Percentiles rank a stretch among this genome's conserved stretches.
These are phyloP conservation scores for Trichocladium uniseriatum DNA, from an alignment of 495 filamentous ascomycete species.

Conservation along the genomic window DNA sequence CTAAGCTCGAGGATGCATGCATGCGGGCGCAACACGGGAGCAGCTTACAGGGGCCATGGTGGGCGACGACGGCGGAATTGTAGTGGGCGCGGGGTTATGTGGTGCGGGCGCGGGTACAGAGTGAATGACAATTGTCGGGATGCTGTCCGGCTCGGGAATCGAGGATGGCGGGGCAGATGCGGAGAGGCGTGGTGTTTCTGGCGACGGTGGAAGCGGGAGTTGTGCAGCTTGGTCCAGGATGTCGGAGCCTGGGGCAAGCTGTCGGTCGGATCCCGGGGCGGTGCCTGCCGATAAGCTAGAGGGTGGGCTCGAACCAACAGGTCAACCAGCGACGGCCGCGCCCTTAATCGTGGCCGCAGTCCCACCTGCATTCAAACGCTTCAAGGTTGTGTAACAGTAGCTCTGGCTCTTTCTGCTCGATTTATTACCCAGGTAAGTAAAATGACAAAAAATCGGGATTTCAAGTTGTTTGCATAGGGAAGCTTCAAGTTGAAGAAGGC, in stretches of 20 bases:
- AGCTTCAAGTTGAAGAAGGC: too few species aligned
- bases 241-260: background rate
- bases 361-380: constrained; percentile 26
- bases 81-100: constrained; percentile 18
- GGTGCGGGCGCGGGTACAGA: constrained; percentile 24
- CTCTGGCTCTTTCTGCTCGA: background rate
- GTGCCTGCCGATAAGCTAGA: constrained; percentile 10
- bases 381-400: background rate
- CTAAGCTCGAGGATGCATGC: background rate
- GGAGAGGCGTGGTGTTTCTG: constrained; percentile 31
- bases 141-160: constrained; percentile 11
- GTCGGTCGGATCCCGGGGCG: constrained; percentile 13
- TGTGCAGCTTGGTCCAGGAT: constrained; percentile 27
- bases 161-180: constrained; percentile 19
- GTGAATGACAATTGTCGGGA: constrained; percentile 14
- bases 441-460: too few species aligned
- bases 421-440: too few species aligned
- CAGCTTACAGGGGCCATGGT: constrained; percentile 55
- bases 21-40: background rate
- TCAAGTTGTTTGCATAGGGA: too few species aligned
- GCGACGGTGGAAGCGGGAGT: constrained; percentile 32
- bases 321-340: constrained; percentile 64
- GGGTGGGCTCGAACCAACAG: constrained; percentile 45
- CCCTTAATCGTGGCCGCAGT: constrained; percentile 51
- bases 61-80: constrained; percentile 33